phyloP scores from a whole-genome alignment of 1,139 yeast genomes.

The Protomyces gravidus region DNA sequence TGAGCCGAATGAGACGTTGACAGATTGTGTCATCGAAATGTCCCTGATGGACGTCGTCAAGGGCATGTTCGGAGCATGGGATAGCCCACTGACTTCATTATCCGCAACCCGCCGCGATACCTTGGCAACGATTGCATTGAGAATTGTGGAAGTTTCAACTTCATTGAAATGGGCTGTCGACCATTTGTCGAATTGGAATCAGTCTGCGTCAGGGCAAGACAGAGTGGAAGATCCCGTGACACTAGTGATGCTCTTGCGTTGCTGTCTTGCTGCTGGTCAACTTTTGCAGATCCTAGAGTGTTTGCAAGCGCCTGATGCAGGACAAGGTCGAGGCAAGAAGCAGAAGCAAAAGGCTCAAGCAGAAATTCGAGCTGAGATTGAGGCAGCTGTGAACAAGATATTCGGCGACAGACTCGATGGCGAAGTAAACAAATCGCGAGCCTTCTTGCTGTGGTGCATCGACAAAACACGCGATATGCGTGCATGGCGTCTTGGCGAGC shows the following conservation, averaged over 20 bases:
- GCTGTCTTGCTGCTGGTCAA: neutral
- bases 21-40: neutral
- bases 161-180: neutral
- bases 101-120: neutral
- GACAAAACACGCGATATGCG: neutral
- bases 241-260: neutral
- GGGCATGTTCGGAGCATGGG: too few species aligned
- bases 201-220: neutral
- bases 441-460: neutral
- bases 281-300: neutral
- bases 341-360: too few species aligned
- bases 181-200: neutral
- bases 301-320: neutral
- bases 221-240: neutral
- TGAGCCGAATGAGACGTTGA: too few species aligned
- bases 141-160: neutral
- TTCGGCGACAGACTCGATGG: too few species aligned
- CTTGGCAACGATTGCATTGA: neutral
- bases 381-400: too few species aligned
- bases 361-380: too few species aligned
- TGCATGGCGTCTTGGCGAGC: neutral
- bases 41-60: neutral
- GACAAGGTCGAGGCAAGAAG: too few species aligned
- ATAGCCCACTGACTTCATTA: too few species aligned
- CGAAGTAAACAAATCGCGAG: too few species aligned